Evolutionary conservation across 345 rosid species (phyloP).

Genomic region (Hypericum androsaemum): DNA sequence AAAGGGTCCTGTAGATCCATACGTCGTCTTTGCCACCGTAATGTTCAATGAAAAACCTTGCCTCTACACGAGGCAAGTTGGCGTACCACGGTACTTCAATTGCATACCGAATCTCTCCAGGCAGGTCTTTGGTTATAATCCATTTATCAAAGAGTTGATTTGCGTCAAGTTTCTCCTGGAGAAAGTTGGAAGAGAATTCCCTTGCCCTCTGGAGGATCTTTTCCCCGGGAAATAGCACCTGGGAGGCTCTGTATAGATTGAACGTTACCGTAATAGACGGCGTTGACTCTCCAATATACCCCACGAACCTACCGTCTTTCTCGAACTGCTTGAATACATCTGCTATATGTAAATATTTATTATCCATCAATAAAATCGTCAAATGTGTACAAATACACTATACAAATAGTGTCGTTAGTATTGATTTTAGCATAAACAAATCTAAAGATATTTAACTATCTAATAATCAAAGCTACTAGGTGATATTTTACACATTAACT

Average conservation of each 20-base stretch:
- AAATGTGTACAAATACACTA: no score
- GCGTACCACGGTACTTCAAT: constrained; percentile 80
- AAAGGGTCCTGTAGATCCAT: constrained; percentile 94
- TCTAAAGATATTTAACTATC: no score
- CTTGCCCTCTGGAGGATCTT: constrained; percentile 53
- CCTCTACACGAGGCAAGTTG: constrained; percentile 73
- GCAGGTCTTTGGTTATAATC: constrained; percentile 85
- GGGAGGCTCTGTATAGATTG: constrained; percentile 80
- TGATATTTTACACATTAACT: no score
- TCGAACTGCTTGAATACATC: constrained; percentile 70
- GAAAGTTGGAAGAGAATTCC: constrained; percentile 36
- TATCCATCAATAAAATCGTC: no score
- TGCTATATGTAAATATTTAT: constrained; percentile 12
- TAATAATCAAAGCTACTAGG: no score
- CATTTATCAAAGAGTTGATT: constrained; percentile 70
- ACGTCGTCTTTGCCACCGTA: constrained; percentile 88
- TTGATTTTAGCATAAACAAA: no score
- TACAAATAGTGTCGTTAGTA: no score
- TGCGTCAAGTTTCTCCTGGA: constrained; percentile 43
- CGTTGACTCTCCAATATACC: constrained; percentile 73
- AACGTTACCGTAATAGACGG: constrained; percentile 85
- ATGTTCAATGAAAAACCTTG: constrained; percentile 78
- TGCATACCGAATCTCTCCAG: constrained; percentile 78
- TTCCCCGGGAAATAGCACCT: constrained; percentile 62
- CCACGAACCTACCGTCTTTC: constrained; percentile 58